These are phyloP conservation scores for Austroboletus festivus DNA, from an alignment of 768 basidiomycete genomes.

Conservation along the genomic window DNA sequence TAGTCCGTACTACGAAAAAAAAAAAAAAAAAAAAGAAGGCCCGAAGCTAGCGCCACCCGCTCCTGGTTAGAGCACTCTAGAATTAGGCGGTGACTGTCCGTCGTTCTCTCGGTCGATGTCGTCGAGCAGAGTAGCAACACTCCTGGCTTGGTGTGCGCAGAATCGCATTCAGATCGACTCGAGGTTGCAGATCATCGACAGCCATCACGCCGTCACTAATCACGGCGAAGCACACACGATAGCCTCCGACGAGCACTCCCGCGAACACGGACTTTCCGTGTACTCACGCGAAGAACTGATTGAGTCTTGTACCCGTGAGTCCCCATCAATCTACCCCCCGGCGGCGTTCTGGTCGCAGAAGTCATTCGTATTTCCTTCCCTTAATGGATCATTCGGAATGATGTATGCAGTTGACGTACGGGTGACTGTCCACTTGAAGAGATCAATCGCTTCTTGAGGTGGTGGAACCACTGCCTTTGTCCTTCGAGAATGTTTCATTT, in stretches of 20 bases:
- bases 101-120: slow-evolving; percentile 15
- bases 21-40: slow-evolving; percentile 3
- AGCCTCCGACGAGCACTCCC: slow-evolving; percentile 7
- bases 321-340: slow-evolving; percentile 5
- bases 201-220: not conserved
- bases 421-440: not conserved
- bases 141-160: slow-evolving; percentile 49
- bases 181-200: slow-evolving; percentile 36
- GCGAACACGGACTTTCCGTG: slow-evolving; percentile 21
- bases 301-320: slow-evolving; percentile 29
- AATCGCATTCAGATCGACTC: slow-evolving; percentile 47
- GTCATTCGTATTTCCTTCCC: not conserved
- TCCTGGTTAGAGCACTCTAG: not conserved
- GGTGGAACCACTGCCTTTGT: not conserved
- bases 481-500: slow-evolving; percentile 6
- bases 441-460: slow-evolving; percentile 4
- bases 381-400: not conserved
- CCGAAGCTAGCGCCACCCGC: slow-evolving; percentile 16
- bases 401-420: not conserved
- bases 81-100: slow-evolving; percentile 4
- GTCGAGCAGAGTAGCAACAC: slow-evolving; percentile 9
- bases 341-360: slow-evolving; percentile 6
- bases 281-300: slow-evolving; percentile 23
- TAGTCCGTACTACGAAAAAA: slow-evolving; percentile 11
- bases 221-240: slow-evolving; percentile 1